A percentile compares a stretch with the other conserved stretches of the same genome.
phyloP scores from a whole-genome alignment of 768 basidiomycete genomes.

The Mycena polygramma region DNA sequence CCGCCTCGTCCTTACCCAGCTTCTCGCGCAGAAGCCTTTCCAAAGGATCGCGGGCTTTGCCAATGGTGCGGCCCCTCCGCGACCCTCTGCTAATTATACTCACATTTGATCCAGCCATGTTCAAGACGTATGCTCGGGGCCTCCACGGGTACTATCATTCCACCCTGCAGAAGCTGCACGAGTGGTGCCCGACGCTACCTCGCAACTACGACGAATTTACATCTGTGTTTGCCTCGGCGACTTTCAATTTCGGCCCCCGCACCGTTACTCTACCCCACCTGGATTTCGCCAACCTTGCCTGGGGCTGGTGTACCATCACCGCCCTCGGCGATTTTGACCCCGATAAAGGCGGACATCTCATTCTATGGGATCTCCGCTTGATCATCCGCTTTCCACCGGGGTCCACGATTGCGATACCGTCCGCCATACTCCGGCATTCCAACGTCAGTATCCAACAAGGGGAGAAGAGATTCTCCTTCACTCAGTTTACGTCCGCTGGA shows the following conservation, averaged over 20 bases:
- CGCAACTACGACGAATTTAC: neutral
- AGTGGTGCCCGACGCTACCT: neutral
- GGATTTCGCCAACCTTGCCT: neutral
- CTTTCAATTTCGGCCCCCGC: neutral
- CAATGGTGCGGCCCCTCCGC: neutral
- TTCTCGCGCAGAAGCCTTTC: neutral
- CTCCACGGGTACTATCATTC: neutral
- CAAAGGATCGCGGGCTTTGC: neutral
- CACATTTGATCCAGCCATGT: neutral
- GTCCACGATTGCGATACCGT: neutral
- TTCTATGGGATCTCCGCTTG: neutral
- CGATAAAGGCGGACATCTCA: neutral
- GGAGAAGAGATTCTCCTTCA: neutral
- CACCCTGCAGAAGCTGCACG: neutral
- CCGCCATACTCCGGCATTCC: neutral
- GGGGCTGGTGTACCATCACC: neutral
- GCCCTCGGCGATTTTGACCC: neutral
- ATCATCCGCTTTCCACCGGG: neutral
- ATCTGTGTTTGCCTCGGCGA: neutral
- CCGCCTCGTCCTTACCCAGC: neutral
- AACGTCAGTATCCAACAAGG: neutral
- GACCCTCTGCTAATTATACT: too few species aligned
- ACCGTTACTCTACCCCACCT: neutral
- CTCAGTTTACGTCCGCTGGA: neutral
- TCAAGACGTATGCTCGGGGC: neutral